Conservation (phyloP, 208 protist genomes). For the Crithidia mellificae region DNA sequence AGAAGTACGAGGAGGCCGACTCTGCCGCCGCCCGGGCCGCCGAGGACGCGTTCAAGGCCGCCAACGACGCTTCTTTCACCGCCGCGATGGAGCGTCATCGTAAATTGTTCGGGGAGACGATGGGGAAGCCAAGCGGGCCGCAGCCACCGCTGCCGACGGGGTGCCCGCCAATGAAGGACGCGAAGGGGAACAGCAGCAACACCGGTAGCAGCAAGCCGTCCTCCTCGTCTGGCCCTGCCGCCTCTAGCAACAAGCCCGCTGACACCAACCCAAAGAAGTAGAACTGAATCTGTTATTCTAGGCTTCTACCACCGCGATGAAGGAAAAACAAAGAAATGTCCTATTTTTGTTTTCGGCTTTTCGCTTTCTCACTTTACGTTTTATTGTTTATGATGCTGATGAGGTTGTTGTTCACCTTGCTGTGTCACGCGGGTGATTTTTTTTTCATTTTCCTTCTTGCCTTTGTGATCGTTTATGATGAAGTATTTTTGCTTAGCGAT, state of each 20-base stretch:
- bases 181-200: too few relatives aligned
- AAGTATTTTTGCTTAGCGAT: background rate
- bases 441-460: too few relatives aligned
- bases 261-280: constrained; percentile 13
- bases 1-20: constrained; percentile 69
- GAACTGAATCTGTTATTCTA: too few relatives aligned
- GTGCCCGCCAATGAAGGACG: constrained; percentile 40
- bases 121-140: constrained; percentile 45
- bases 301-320: background rate
- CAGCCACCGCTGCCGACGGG: constrained; percentile 52
- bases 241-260: constrained; percentile 13
- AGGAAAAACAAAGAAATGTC: background rate
- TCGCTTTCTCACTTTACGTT: too few relatives aligned
- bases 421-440: background rate
- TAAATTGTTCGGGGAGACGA: constrained; percentile 60
- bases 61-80: constrained; percentile 57
- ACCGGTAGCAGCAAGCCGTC: background rate
- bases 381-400: background rate
- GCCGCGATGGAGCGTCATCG: constrained; percentile 69
- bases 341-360: too few relatives aligned
- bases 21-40: constrained; percentile 36
- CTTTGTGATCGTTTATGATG: background rate
- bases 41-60: constrained; percentile 38
- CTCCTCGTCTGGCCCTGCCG: constrained; percentile 31
- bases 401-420: background rate